phyloP scores from a whole-genome alignment of 1,284 basidiomycete species.

The Exsudoporus floridanus region DNA sequence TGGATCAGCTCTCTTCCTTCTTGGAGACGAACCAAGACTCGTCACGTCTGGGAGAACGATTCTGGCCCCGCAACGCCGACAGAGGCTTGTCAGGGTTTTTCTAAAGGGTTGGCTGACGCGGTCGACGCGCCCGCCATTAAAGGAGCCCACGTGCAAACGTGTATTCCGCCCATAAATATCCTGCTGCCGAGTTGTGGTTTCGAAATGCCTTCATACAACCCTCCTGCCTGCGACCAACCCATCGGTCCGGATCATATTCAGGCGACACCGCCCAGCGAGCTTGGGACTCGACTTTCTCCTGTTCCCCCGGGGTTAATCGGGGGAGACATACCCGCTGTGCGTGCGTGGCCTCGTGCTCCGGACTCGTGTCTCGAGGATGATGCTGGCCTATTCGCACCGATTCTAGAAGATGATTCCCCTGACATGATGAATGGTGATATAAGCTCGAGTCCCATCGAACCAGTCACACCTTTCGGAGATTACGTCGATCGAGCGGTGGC shows the following conservation, averaged over 20 bases:
- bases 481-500: slow-evolving; percentile 70
- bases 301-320: slow-evolving; percentile 14
- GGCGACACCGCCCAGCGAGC: slow-evolving; percentile 12
- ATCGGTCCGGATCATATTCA: slow-evolving; percentile 37
- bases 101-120: slow-evolving; percentile 68
- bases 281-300: slow-evolving; percentile 23
- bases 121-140: slow-evolving; percentile 74
- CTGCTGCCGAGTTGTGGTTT: slow-evolving; percentile 26
- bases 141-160: slow-evolving; percentile 77
- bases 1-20: slow-evolving; percentile 68
- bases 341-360: slow-evolving; percentile 21
- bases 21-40: slow-evolving; percentile 66
- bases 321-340: not conserved
- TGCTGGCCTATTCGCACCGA: slow-evolving; percentile 57
- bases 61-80: slow-evolving; percentile 10
- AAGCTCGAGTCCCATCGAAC: slow-evolving; percentile 66
- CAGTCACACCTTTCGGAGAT: slow-evolving; percentile 71
- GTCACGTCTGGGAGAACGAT: slow-evolving; percentile 63
- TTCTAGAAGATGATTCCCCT: slow-evolving; percentile 67
- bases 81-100: slow-evolving; percentile 53
- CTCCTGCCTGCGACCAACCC: slow-evolving; percentile 37
- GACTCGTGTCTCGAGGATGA: slow-evolving; percentile 36
- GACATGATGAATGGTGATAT: slow-evolving; percentile 49
- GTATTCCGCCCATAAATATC: slow-evolving; percentile 69
- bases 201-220: slow-evolving; percentile 18